Evolutionary conservation across 2,329 filamentous ascomycete genomes (phyloP).

Genomic region (Paraphoma sp.): DNA sequence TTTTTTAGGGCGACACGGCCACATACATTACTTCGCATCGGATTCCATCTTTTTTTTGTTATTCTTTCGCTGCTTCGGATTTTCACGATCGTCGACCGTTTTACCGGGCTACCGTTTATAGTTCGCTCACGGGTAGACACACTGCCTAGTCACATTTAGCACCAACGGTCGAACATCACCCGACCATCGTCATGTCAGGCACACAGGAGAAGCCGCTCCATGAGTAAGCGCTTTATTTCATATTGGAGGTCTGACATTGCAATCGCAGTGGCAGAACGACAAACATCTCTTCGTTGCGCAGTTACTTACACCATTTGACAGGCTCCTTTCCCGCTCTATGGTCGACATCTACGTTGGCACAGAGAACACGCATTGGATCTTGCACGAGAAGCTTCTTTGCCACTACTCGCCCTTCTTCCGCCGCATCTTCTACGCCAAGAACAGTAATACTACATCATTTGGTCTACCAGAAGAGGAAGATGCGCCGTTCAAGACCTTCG

Average conservation of each 20-base stretch:
- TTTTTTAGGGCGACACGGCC: conserved; percentile 33
- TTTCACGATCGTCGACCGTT: conserved; percentile 8
- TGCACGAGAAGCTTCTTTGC: conserved; percentile 64
- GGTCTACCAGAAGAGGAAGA: conserved; percentile 62
- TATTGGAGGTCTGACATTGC: neutral
- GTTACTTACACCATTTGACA: conserved; percentile 24
- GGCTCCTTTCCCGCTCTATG: conserved; percentile 61
- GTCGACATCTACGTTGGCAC: conserved; percentile 64
- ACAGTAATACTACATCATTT: conserved; percentile 47
- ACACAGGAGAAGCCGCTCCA: conserved; percentile 42
- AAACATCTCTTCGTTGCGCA: neutral
- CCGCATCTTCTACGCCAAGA: conserved; percentile 56
- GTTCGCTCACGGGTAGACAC: conserved; percentile 1
- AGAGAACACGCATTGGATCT: conserved; percentile 61
- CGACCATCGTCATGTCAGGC: conserved; percentile 29
- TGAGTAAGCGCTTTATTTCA: conserved; percentile 28
- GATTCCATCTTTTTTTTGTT: conserved; percentile 5
- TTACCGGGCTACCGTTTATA: conserved; percentile 11
- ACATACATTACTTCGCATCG: conserved; percentile 15
- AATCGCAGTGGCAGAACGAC: neutral
- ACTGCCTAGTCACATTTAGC: conserved; percentile 19
- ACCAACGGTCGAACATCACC: conserved; percentile 18
- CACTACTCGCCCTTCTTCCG: conserved; percentile 62
- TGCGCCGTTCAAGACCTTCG: conserved; percentile 58
- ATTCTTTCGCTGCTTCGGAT: conserved; percentile 7